These are phyloP conservation scores for Isoetes engelmannii DNA, from an alignment of 83 land plant species.

Conservation along the genomic window DNA sequence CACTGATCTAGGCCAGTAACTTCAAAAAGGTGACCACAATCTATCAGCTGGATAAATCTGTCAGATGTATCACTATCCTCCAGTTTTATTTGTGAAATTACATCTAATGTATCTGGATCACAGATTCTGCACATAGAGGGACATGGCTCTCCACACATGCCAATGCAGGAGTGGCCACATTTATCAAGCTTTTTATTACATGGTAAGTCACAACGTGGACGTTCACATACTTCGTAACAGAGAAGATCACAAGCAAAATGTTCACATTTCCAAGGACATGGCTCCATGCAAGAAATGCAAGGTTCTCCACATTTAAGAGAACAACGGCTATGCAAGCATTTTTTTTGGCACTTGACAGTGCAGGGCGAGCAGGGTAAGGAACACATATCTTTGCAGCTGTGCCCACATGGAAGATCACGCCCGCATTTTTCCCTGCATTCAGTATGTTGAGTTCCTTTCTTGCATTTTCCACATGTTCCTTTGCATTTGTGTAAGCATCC, in stretches of 20 bases:
- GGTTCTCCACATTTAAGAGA: constrained; percentile 1
- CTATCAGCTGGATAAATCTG: constrained; percentile 21
- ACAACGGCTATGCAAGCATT: constrained; percentile 27
- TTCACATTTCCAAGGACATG: constrained; percentile 16
- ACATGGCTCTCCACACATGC: constrained; percentile 27
- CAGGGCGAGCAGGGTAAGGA: constrained; percentile 28
- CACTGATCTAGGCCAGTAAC: constrained; percentile 31
- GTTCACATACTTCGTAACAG: constrained; percentile 7
- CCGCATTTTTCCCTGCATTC: constrained; percentile 13
- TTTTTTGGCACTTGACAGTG: constrained; percentile 10
- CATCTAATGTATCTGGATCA: constrained; percentile 15
- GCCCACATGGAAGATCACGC: constrained; percentile 24
- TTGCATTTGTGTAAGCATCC: constrained; percentile 19
- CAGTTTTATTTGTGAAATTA: constrained; percentile 13
- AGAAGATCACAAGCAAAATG: constrained; percentile 12
- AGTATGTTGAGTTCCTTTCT: constrained; percentile 21
- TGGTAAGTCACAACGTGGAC: constrained; percentile 15
- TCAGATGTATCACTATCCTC: constrained; percentile 14
- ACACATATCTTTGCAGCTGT: constrained; percentile 16
- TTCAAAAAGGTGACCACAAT: constrained; percentile 24
- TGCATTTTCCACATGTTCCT: constrained; percentile 26
- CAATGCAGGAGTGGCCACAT: constrained; percentile 27
- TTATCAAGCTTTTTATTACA: constrained; percentile 2
- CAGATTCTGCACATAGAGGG: constrained; percentile 22
- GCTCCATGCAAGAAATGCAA: constrained; percentile 10